phyloP scores from a whole-genome alignment of 371 early-diverging fungal species.

The Rhizopus microsporus region DNA sequence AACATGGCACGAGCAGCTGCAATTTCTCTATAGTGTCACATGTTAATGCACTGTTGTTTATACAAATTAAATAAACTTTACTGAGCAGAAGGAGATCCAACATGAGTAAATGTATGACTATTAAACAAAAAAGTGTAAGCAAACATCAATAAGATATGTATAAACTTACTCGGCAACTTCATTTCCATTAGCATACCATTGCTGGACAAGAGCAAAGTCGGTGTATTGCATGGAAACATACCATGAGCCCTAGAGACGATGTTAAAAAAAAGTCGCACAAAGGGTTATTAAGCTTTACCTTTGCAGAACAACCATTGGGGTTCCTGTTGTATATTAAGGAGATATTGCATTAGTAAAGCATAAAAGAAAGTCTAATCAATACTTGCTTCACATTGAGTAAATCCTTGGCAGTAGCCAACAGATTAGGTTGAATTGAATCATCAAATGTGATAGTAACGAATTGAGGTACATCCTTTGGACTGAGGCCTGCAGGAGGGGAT shows the following conservation, averaged over 20 bases:
- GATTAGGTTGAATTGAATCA: slow-evolving; percentile 63
- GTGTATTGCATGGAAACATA: slow-evolving; percentile 69
- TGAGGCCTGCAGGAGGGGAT: slow-evolving; percentile 59
- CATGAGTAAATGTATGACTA: slow-evolving; percentile 70
- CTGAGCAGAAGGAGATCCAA: slow-evolving; percentile 49
- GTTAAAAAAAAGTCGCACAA: neutral
- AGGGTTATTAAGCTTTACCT: slow-evolving; percentile 28
- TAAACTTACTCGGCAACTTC: slow-evolving; percentile 65
- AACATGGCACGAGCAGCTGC: slow-evolving; percentile 57
- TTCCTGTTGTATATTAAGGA: slow-evolving; percentile 33
- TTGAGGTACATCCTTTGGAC: slow-evolving; percentile 67
- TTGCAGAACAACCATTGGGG: slow-evolving; percentile 61
- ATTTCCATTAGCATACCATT: slow-evolving; percentile 74
- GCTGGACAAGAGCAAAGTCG: slow-evolving; percentile 65
- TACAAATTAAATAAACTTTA: slow-evolving; percentile 19
- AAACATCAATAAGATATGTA: slow-evolving; percentile 1
- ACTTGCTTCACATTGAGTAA: slow-evolving; percentile 50
- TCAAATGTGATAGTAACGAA: slow-evolving; percentile 74
- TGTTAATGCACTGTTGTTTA: slow-evolving; percentile 9
- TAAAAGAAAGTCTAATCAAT: slow-evolving; percentile 18
- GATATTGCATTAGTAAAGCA: slow-evolving; percentile 15
- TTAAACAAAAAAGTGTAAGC: slow-evolving; percentile 10
- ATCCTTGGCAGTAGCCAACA: slow-evolving; percentile 40
- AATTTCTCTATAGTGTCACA: slow-evolving; percentile 53
- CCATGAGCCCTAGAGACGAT: slow-evolving; percentile 55